phyloP scores from a whole-genome alignment of 2,329 filamentous ascomycete species.

The Ophiostoma ips region DNA sequence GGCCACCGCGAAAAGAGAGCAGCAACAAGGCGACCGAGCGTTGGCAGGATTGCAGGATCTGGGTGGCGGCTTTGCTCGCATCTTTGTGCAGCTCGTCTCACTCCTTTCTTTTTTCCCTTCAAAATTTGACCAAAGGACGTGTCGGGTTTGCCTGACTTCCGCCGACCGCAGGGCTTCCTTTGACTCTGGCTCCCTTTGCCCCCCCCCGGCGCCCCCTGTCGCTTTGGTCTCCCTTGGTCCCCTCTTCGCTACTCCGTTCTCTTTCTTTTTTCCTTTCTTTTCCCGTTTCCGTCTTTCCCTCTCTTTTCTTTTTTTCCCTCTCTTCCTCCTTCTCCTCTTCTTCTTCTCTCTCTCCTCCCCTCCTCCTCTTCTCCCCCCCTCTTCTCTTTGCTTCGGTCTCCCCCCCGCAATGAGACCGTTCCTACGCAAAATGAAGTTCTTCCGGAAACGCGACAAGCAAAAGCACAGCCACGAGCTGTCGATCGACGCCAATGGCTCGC shows the following conservation, averaged over 20 bases:
- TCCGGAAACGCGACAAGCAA: slow-evolving; percentile 22
- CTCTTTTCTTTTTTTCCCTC: background rate
- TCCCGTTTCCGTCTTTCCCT: background rate
- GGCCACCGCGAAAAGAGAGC: no score
- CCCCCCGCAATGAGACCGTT: slow-evolving; percentile 6
- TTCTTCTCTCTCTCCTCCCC: background rate
- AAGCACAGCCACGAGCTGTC: slow-evolving; percentile 14
- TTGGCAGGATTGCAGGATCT: no score
- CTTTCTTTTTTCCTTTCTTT: background rate
- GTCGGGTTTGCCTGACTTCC: no score
- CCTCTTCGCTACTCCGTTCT: background rate
- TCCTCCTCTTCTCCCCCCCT: background rate
- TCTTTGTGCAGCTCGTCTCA: no score
- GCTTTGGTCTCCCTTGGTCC: background rate
- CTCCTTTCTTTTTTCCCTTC: no score
- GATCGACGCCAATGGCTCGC: background rate
- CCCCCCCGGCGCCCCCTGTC: no score
- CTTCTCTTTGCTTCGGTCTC: background rate
- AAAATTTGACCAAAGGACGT: no score
- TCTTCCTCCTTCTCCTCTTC: background rate
- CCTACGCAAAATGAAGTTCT: slow-evolving; percentile 20
- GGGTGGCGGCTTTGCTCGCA: no score
- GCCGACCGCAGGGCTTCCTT: no score
- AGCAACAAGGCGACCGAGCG: no score
- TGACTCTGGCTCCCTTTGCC: no score